A percentile compares a stretch with the other conserved stretches of the same genome.
These are phyloP conservation scores for Starmerella apis DNA, from an alignment of 805 yeast genomes.

Conservation along the genomic window DNA sequence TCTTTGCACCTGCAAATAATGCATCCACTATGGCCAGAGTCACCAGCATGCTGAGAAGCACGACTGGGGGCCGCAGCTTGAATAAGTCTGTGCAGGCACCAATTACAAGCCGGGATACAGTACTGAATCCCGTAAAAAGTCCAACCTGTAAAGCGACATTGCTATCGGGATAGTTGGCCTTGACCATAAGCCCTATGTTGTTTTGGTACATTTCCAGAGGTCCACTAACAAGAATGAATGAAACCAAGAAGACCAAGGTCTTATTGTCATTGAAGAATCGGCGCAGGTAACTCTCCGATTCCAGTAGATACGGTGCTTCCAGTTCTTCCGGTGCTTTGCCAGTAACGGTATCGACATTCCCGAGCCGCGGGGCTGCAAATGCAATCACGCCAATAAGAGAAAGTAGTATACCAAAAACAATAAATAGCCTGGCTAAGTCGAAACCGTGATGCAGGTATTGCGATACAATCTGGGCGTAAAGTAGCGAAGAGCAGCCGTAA, in stretches of 20 bases:
- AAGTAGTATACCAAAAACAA: slow-evolving; percentile 24
- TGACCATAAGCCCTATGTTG: slow-evolving; percentile 67
- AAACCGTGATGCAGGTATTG: not conserved
- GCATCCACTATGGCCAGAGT: slow-evolving; percentile 27
- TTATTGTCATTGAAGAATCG: slow-evolving; percentile 23
- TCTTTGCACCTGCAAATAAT: slow-evolving; percentile 32
- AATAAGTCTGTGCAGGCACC: slow-evolving; percentile 63
- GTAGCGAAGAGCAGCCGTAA: slow-evolving; percentile 71
- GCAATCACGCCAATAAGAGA: slow-evolving; percentile 25
- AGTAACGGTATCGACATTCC: slow-evolving; percentile 15
- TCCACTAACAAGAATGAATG: slow-evolving; percentile 63
- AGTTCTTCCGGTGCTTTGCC: not conserved
- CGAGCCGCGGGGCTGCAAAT: slow-evolving; percentile 23
- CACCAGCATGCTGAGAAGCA: slow-evolving; percentile 29
- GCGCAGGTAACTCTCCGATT: slow-evolving; percentile 19
- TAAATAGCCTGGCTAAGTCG: slow-evolving; percentile 13
- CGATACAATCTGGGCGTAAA: slow-evolving; percentile 51
- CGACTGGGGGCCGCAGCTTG: slow-evolving; percentile 30
- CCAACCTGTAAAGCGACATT: slow-evolving; percentile 38
- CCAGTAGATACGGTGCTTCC: not conserved
- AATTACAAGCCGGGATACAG: slow-evolving; percentile 52
- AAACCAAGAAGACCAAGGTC: slow-evolving; percentile 49
- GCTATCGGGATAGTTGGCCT: slow-evolving; percentile 27
- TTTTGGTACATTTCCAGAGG: slow-evolving; percentile 78
- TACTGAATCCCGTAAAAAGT: slow-evolving; percentile 54